Evolutionary conservation across 345 rosid genomes (phyloP).

Genomic region (Kernera saxatilis): DNA sequence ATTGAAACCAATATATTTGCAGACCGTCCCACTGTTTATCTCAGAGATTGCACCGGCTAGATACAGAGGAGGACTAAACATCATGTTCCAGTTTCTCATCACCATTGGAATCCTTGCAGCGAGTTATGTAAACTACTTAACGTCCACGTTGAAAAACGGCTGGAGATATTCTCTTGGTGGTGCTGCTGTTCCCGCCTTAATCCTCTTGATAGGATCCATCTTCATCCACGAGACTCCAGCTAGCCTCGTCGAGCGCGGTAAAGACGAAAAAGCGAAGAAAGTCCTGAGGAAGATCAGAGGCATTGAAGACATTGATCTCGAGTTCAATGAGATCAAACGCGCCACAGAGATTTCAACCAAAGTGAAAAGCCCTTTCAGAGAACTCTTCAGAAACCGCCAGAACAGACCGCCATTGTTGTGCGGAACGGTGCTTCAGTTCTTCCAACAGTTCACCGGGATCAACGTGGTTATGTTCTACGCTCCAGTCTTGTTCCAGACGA

Average conservation of each 20-base stretch:
- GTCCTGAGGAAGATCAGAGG: conserved; percentile 56
- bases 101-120: conserved; percentile 62
- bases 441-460: conserved; percentile 76
- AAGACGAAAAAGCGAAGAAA: conserved; percentile 30
- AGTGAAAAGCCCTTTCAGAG: conserved; percentile 40
- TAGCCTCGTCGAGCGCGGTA: conserved; percentile 56
- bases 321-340: conserved; percentile 37
- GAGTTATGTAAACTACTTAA: conserved; percentile 38
- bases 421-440: conserved; percentile 46
- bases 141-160: conserved; percentile 41
- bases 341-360: conserved; percentile 44
- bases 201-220: conserved; percentile 54
- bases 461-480: conserved; percentile 35
- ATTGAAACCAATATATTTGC: conserved; percentile 9
- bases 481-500: conserved; percentile 34
- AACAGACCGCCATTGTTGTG: conserved; percentile 49
- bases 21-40: conserved; percentile 76
- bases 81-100: conserved; percentile 63
- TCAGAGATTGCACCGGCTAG: conserved; percentile 72
- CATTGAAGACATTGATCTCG: conserved; percentile 38
- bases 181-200: conserved; percentile 51
- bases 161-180: conserved; percentile 70
- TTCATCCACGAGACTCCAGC: conserved; percentile 63
- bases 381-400: conserved; percentile 19
- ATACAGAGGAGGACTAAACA: conserved; percentile 61